These are phyloP conservation scores for Aspergillus avenaceus DNA, from an alignment of 495 filamentous ascomycete species.

Conservation along the genomic window DNA sequence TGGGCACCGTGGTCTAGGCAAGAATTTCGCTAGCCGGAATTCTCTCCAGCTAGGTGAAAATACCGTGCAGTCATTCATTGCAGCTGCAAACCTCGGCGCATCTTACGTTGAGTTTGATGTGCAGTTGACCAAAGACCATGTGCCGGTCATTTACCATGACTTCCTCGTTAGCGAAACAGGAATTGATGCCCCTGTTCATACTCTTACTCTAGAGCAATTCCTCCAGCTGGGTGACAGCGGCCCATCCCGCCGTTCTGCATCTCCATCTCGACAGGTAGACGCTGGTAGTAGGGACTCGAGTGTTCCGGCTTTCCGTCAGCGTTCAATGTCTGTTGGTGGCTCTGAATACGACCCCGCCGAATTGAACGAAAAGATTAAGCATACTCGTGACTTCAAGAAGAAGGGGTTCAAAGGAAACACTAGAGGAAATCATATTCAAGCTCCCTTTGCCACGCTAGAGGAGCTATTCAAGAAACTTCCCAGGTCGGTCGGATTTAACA, in stretches of 20 bases:
- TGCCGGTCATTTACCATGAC: conserved; percentile 98
- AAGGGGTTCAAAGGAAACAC: conserved; percentile 95
- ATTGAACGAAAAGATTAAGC: conserved; percentile 89
- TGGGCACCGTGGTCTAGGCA: conserved; percentile 87
- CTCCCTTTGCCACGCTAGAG: conserved; percentile 89
- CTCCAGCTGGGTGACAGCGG: conserved; percentile 71
- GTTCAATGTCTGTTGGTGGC: conserved; percentile 57
- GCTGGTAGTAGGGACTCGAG: conserved; percentile 4
- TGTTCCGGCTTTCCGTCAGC: conserved; percentile 27
- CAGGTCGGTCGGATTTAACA: conserved; percentile 84
- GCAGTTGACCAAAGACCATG: conserved; percentile 96
- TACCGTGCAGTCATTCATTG: conserved; percentile 90
- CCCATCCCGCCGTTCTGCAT: conserved; percentile 38
- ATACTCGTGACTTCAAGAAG: conserved; percentile 89
- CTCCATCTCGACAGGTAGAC: conserved; percentile 32
- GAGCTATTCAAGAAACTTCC: conserved; percentile 87
- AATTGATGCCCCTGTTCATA: conserved; percentile 95
- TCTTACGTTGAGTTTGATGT: conserved; percentile 94
- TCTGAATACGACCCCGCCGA: conserved; percentile 51
- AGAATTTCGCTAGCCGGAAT: conserved; percentile 76
- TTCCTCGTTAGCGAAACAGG: conserved; percentile 98
- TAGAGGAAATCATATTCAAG: conserved; percentile 89
- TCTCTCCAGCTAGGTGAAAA: conserved; percentile 96
- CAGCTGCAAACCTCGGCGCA: conserved; percentile 88
- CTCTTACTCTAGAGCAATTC: conserved; percentile 88